These are phyloP conservation scores for Agroathelia rolfsii DNA, from an alignment of 1,284 basidiomycete species.

Conservation along the genomic window DNA sequence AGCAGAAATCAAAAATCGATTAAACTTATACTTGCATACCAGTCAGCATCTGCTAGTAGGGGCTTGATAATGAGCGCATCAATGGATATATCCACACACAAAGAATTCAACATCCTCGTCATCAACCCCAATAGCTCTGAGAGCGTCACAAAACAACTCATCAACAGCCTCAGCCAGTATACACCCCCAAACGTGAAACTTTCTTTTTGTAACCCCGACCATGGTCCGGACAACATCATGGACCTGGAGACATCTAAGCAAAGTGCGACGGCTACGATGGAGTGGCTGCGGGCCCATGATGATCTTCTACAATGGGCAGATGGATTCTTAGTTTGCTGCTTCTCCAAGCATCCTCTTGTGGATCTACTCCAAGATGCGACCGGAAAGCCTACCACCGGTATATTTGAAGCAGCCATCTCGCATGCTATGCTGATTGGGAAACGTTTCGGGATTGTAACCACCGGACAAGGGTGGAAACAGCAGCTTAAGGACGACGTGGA, in stretches of 20 bases:
- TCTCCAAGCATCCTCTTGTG: constrained; percentile 38
- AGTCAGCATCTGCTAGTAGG: too few species aligned
- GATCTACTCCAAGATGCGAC: constrained; percentile 27
- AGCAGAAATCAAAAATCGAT: too few species aligned
- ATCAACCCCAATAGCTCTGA: constrained; percentile 27
- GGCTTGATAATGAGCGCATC: too few species aligned
- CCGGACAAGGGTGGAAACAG: constrained; percentile 33
- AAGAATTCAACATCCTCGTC: too few species aligned
- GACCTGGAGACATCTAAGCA: constrained; percentile 9
- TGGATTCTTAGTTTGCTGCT: constrained; percentile 38
- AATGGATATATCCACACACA: too few species aligned
- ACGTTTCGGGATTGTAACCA: constrained; percentile 39
- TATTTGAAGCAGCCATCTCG: constrained; percentile 37
- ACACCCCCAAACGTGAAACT: too few species aligned
- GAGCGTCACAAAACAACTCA: too few species aligned
- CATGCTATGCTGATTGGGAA: constrained; percentile 8
- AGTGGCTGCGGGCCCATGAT: too few species aligned
- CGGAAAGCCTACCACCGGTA: constrained; percentile 29
- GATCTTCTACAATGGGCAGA: constrained; percentile 19
- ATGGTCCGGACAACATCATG: constrained; percentile 22
- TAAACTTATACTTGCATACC: too few species aligned
- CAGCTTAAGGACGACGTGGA: constrained; percentile 27
- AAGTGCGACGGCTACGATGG: too few species aligned
- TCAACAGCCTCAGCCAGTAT: too few species aligned
- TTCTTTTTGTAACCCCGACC: constrained; percentile 24